Percentiles rank a stretch among this genome's conserved stretches.
Conservation (phyloP, 257 asterid species). For the Gentiana dahurica region DNA sequence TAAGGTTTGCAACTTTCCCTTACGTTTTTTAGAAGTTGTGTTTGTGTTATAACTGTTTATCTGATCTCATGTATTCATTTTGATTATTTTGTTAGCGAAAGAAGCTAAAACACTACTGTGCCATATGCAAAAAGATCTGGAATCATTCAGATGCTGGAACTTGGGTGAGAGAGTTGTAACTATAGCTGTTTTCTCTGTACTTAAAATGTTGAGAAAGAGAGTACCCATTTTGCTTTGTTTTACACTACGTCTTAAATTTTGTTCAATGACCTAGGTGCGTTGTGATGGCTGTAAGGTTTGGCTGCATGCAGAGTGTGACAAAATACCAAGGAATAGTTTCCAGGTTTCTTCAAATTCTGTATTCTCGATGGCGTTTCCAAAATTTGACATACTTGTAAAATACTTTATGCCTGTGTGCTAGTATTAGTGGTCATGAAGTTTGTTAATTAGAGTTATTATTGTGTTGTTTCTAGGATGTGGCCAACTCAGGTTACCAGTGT, state of each 20-base stretch:
- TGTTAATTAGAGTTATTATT: slow-evolving; percentile 5
- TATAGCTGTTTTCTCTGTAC: slow-evolving; percentile 1
- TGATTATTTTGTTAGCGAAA: slow-evolving; percentile 49
- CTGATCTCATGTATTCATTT: slow-evolving; percentile 12
- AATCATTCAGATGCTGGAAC: slow-evolving; percentile 72
- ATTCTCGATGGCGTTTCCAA: slow-evolving; percentile 9
- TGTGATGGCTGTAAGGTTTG: slow-evolving; percentile 97
- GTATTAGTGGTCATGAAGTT: neutral
- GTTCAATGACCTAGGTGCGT: slow-evolving; percentile 41
- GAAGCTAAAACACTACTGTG: slow-evolving; percentile 80
- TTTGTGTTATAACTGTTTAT: slow-evolving; percentile 4
- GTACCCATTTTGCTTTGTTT: neutral
- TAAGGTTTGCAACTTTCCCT: slow-evolving; percentile 45
- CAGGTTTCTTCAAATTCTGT: slow-evolving; percentile 37
- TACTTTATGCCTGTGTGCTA: neutral
- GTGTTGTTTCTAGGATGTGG: slow-evolving; percentile 43
- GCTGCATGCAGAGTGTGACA: slow-evolving; percentile 98
- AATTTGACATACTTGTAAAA: neutral
- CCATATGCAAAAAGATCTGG: slow-evolving; percentile 90
- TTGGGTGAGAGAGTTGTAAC: slow-evolving; percentile 57
- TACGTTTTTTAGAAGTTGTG: slow-evolving; percentile 1
- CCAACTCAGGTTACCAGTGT: slow-evolving; percentile 61
- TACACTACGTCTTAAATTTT: neutral
- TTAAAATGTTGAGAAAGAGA: neutral
- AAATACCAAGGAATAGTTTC: slow-evolving; percentile 36